Evolutionary conservation across 2,329 filamentous ascomycete genomes (phyloP), one percentile per base, ranked within the genome.

Genomic region (Diaporthe helianthi): DNA sequence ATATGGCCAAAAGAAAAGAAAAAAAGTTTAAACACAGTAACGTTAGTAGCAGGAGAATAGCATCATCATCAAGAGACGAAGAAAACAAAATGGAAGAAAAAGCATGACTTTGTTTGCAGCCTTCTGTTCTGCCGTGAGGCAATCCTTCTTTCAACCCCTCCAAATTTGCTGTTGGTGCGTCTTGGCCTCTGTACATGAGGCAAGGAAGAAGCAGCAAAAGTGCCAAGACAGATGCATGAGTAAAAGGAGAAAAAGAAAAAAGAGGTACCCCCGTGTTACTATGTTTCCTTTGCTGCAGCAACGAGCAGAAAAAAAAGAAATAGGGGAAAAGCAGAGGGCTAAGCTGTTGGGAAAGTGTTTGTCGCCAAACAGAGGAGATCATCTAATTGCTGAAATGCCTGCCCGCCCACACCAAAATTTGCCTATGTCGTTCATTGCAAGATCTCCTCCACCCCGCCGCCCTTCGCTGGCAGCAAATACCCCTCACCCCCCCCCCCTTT

Each of bases 231-330:
- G 29, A 63, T 67, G 24, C 53, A 38, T 54, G 31, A 49, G 33
- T 38, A 38, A 24, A 24, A 53, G 31, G 52, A 53, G 12, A 68
- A 33, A 52, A 51, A 51, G n/a, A 24, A 36, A 29, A 22, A 47
- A 33, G 19, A 61, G n/a, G 58, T 5, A 78, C 89, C 24, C 84
- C 84, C 41, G 84, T 17, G 83, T 83, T 5, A 87, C 86, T 84
- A 88, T 64, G 77, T 87, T 9, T 87, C 87, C 0, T 87, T 15
- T 89, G 69, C 79, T 89, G 38, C 58, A 63, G 29, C 24, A 63
- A 63, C 17, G 65, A 71, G 36, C 52, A 33, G 9, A 55, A 19
- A 17, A 29, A 31, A 58, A 2, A 38, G 19, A 9, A 10, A n/a
- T 5, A 9, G 41, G 8, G 15, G 41, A 36, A 67, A 47, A 47